Evolutionary conservation across 805 yeast species (phyloP).

Genomic region (Metschnikowia proteae): DNA sequence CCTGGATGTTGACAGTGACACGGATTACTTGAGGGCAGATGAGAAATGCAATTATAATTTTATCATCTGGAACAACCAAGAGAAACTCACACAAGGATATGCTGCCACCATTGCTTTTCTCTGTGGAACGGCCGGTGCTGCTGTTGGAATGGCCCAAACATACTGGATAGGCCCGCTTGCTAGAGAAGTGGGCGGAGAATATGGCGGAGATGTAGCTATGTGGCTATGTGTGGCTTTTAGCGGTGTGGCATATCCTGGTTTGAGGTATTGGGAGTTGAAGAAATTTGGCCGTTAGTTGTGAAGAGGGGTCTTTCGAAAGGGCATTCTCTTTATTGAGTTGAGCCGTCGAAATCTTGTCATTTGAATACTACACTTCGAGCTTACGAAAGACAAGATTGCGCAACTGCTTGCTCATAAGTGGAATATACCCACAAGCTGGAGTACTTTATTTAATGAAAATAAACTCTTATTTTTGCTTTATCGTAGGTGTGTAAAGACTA

Average conservation of each 20-base stretch:
- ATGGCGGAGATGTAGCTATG: constrained; percentile 80
- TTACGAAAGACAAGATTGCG: too few species aligned
- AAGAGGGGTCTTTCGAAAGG: too few species aligned
- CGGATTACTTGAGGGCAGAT: constrained; percentile 9
- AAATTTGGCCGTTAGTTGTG: constrained; percentile 28
- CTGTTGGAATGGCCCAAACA: constrained; percentile 83
- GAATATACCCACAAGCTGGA: too few species aligned
- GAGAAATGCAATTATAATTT: constrained; percentile 17
- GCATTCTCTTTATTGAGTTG: background rate
- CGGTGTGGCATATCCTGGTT: constrained; percentile 56
- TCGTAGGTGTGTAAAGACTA: too few species aligned
- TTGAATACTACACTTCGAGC: too few species aligned
- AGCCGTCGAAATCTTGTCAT: background rate
- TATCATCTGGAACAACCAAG: constrained; percentile 60
- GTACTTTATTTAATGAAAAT: too few species aligned
- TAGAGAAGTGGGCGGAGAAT: constrained; percentile 45
- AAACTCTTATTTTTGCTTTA: too few species aligned
- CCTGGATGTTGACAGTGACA: constrained; percentile 15
- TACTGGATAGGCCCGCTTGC: constrained; percentile 82
- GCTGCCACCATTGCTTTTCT: constrained; percentile 68
- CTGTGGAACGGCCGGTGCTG: constrained; percentile 77
- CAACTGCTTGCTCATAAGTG: too few species aligned
- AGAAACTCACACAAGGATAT: constrained; percentile 59
- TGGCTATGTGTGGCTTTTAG: constrained; percentile 74
- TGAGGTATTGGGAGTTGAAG: constrained; percentile 64